Base-by-base conservation (phyloP, 495 filamentous ascomycete species). In the Hypoxylon trugodes region DNA sequence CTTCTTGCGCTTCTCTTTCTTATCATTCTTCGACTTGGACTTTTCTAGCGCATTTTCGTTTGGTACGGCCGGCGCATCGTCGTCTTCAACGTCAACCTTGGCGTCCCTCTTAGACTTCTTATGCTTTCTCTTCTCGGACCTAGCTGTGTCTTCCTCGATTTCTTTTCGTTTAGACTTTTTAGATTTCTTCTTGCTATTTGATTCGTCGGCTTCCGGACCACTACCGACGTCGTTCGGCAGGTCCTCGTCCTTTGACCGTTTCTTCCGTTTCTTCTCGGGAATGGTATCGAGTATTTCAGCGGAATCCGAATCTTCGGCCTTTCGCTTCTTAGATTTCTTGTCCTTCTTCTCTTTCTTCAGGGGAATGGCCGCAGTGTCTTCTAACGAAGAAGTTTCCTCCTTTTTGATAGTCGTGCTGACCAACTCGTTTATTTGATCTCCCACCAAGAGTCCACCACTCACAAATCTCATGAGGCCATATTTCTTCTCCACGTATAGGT, bases 391-490 rank as follows among this genome's bases (percentile, higher is more conserved):
- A 6, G 18, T 6, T 22, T 72, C 37, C 0, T 64, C 38, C 3
- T 59, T 13, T 15, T 61, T 51, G 10, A 52, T 12, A 15, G 41
- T 56, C 41, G 30, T 52, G 30, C 37, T 59, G 13, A 40, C 36
- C 43, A 58, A 56, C 4, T 68, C 70, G 45, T 74, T 84, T 82
- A 68, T 68, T 37, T 72, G 69, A 59, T 93, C 89, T 35, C 90
- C 90, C 26, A 88, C 86, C 59, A 97, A 72, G 46, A 90, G 82
- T 1, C 92, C 93, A 37, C 90, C 94, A 47, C 80, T 84, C 19
- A 98, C 88, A 73, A 97, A 98, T 41, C 83, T 81, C 73, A 95
- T 88, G 18, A 80, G 77, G 9, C 89, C 91, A 77, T 86, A 89
- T 73, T 87, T 92, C 70, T 80, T 79, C 57, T 87, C 83, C 22